Conservation (phyloP, 2,329 filamentous ascomycete genomes). For the Penicillium sp. region DNA sequence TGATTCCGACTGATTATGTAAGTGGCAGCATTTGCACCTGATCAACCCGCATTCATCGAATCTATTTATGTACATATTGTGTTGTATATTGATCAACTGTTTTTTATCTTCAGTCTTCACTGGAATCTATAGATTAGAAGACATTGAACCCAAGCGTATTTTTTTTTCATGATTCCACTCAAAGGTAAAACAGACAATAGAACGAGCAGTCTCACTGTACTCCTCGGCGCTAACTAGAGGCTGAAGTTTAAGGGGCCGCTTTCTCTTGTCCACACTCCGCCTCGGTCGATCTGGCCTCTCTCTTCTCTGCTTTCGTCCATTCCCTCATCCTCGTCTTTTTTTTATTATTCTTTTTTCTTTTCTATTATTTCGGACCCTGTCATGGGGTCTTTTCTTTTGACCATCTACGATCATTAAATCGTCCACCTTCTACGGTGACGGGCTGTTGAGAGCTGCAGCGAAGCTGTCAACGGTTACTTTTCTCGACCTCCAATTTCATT, state of each 20-base stretch:
- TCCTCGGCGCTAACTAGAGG: slow-evolving; percentile 2
- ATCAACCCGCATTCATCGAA: background rate
- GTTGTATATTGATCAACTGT: background rate
- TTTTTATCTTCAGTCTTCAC: background rate
- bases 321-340: slow-evolving; percentile 24
- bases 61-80: background rate
- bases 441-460: slow-evolving; percentile 20
- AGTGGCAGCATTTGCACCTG: background rate
- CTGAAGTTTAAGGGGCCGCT: slow-evolving; percentile 18
- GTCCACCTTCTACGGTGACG: slow-evolving; percentile 15
- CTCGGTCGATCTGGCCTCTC: slow-evolving; percentile 37
- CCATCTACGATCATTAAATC: slow-evolving; percentile 40
- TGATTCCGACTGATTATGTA: background rate
- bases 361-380: slow-evolving; percentile 25
- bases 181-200: background rate
- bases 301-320: slow-evolving; percentile 28
- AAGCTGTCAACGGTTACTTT: slow-evolving; percentile 16
- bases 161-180: background rate
- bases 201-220: background rate
- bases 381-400: slow-evolving; percentile 35
- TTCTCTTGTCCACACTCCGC: slow-evolving; percentile 18
- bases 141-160: background rate
- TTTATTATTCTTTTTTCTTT: slow-evolving; percentile 19
- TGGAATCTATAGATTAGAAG: background rate
- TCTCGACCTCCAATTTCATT: background rate